Evolutionary conservation across 2,329 filamentous ascomycete species (phyloP).

Genomic region (Penicillium concentricum): DNA sequence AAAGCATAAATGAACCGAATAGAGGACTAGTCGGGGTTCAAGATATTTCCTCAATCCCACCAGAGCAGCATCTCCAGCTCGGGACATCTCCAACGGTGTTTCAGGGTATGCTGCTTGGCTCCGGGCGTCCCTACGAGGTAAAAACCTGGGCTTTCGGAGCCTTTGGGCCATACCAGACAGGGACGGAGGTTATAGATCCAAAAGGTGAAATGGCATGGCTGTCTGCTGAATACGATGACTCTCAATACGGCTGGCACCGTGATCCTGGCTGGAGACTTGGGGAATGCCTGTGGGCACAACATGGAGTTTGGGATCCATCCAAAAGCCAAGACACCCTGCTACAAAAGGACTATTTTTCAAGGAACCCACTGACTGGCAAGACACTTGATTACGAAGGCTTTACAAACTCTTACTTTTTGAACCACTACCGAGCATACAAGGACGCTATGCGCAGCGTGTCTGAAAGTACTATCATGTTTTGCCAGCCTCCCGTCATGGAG

Average conservation of each 20-base stretch:
- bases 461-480: slow-evolving; percentile 79
- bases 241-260: slow-evolving; percentile 83
- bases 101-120: slow-evolving; percentile 86
- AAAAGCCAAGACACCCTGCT: slow-evolving; percentile 66
- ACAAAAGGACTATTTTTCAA: slow-evolving; percentile 83
- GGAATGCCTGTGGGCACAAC: slow-evolving; percentile 95
- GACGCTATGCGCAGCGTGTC: slow-evolving; percentile 75
- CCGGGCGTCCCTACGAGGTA: slow-evolving; percentile 83
- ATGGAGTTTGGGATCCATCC: slow-evolving; percentile 86
- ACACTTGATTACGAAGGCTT: slow-evolving; percentile 78
- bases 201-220: slow-evolving; percentile 87
- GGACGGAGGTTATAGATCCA: slow-evolving; percentile 78
- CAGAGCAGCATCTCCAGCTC: slow-evolving; percentile 86
- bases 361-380: slow-evolving; percentile 71
- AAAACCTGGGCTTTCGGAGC: slow-evolving; percentile 92
- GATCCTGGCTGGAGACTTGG: slow-evolving; percentile 89
- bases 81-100: slow-evolving; percentile 91
- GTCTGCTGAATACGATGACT: slow-evolving; percentile 75
- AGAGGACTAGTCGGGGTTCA: slow-evolving; percentile 79
- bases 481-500: slow-evolving; percentile 89
- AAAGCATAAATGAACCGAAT: slow-evolving; percentile 94
- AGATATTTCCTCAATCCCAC: slow-evolving; percentile 79
- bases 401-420: slow-evolving; percentile 88
- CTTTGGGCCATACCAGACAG: slow-evolving; percentile 87
- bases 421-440: slow-evolving; percentile 74